A percentile compares a stretch with the other conserved stretches of the same genome.
Evolutionary conservation across 805 yeast genomes (phyloP).

Genomic region (Kuraishia hungarica): DNA sequence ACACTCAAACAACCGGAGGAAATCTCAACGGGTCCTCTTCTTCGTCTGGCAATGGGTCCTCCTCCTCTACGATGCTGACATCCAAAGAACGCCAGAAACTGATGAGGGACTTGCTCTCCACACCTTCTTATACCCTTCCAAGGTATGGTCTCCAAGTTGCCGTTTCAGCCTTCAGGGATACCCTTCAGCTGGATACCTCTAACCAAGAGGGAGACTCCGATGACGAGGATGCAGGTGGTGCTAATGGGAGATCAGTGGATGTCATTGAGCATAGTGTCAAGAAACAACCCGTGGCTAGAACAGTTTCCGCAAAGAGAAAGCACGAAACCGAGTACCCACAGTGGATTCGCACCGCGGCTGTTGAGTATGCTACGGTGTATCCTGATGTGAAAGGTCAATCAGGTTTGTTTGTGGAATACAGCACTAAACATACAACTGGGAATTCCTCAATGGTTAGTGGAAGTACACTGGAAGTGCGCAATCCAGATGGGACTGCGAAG

Average conservation of each 20-base stretch:
- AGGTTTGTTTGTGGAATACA: conserved; percentile 16
- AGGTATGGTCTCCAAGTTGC: conserved; percentile 56
- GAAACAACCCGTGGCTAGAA: conserved; percentile 16
- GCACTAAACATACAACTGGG: not conserved
- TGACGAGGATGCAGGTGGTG: conserved; percentile 28
- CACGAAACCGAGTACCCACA: conserved; percentile 25
- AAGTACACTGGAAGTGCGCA: conserved; percentile 29
- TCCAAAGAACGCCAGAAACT: conserved; percentile 18
- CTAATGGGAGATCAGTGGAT: conserved; percentile 23
- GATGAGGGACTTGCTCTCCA: conserved; percentile 24
- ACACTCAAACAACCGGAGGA: not conserved
- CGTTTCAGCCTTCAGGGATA: conserved; percentile 47
- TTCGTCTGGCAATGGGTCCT: not conserved
- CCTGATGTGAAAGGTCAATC: conserved; percentile 20
- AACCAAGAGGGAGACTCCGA: conserved; percentile 12
- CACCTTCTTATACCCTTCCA: conserved; percentile 45
- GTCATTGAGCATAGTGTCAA: conserved; percentile 28
- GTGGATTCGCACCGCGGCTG: conserved; percentile 15
- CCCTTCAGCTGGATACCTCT: conserved; percentile 8
- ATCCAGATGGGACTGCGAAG: conserved; percentile 29
- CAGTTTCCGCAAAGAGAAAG: conserved; percentile 22
- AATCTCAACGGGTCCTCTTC: not conserved
- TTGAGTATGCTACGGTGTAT: conserved; percentile 18
- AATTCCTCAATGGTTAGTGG: conserved; percentile 13
- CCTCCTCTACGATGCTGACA: conserved; percentile 5